Evolutionary conservation across 163 green algal genomes (phyloP).

Genomic region (Coccomyxa subellipsoidea): DNA sequence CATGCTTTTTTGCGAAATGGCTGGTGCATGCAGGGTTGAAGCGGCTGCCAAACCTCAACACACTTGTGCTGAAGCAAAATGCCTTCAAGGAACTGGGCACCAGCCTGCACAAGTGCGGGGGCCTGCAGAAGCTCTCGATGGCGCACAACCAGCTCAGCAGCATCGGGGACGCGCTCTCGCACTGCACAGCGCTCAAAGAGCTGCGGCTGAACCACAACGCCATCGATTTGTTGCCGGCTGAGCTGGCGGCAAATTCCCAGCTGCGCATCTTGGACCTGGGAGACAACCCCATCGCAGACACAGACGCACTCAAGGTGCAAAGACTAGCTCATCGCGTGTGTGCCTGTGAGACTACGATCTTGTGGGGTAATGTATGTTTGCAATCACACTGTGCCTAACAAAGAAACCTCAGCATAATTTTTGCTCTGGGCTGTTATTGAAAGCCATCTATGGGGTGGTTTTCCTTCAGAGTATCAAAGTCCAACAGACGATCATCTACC

Average conservation of each 20-base stretch:
- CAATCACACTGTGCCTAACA: too few relatives aligned
- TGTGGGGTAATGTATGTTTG: too few relatives aligned
- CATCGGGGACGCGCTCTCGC: conserved; percentile 4
- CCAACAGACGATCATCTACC: too few relatives aligned
- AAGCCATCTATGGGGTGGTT: too few relatives aligned
- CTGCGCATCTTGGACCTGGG: conserved; percentile 43
- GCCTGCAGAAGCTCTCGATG: conserved; percentile 44
- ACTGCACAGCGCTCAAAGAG: conserved; percentile 28
- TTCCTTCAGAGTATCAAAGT: too few relatives aligned
- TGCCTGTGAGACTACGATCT: too few relatives aligned
- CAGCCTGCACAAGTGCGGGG: conserved; percentile 21
- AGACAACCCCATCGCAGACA: conserved; percentile 31
- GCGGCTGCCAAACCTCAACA: conserved; percentile 37
- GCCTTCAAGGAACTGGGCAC: conserved; percentile 21
- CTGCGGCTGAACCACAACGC: conserved; percentile 45
- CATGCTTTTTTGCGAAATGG: too few relatives aligned
- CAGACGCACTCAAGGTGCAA: conserved; percentile 23
- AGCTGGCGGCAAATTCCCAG: conserved; percentile 19
- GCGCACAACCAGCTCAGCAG: conserved; percentile 38
- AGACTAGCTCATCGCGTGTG: neutral
- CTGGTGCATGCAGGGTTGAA: conserved; percentile 21
- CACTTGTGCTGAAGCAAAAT: conserved; percentile 48
- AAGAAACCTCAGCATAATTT: too few relatives aligned
- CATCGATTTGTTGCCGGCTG: conserved; percentile 27
- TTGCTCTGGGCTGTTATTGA: too few relatives aligned